A percentile compares a stretch with the other conserved stretches of the same genome.
phyloP scores from a whole-genome alignment of 169 alveolate genomes.

The Miamiensis avidus region DNA sequence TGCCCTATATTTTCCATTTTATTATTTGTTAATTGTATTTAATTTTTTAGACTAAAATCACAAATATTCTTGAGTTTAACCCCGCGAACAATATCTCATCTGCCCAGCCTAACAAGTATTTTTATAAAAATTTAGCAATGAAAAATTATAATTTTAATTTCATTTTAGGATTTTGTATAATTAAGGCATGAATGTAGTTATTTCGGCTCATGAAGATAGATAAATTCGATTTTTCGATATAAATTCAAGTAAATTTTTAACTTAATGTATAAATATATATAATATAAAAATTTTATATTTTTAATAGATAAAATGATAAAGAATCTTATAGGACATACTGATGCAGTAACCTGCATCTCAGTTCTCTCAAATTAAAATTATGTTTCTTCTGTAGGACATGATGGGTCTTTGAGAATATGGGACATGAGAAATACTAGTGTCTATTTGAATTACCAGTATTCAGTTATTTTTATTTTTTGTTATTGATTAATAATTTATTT shows the following conservation, averaged over 20 bases:
- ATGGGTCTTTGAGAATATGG: slow-evolving; percentile 81
- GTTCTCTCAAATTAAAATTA: slow-evolving; percentile 47
- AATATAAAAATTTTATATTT: neutral
- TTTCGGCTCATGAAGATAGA: slow-evolving; percentile 78
- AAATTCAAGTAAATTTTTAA: slow-evolving; percentile 34
- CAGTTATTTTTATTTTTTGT: neutral
- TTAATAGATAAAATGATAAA: slow-evolving; percentile 31
- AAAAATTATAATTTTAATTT: neutral
- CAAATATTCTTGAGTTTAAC: neutral
- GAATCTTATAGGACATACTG: slow-evolving; percentile 67
- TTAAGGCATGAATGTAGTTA: slow-evolving; percentile 31
- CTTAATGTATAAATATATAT: neutral
- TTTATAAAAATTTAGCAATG: neutral
- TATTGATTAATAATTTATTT: neutral
- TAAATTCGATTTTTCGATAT: slow-evolving; percentile 64
- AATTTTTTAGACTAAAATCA: slow-evolving; percentile 16
- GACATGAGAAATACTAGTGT: slow-evolving; percentile 70
- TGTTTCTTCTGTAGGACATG: slow-evolving; percentile 68
- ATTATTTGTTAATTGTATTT: too few relatives aligned
- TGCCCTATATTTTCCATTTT: too few relatives aligned
- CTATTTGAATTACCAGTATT: slow-evolving; percentile 60
- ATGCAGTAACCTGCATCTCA: slow-evolving; percentile 61
- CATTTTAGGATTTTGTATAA: slow-evolving; percentile 17
- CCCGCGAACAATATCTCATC: neutral
- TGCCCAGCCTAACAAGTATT: slow-evolving; percentile 37